Evolutionary conservation across 176 grass and related monocot species (phyloP).

Genomic region (Carex littledalei): DNA sequence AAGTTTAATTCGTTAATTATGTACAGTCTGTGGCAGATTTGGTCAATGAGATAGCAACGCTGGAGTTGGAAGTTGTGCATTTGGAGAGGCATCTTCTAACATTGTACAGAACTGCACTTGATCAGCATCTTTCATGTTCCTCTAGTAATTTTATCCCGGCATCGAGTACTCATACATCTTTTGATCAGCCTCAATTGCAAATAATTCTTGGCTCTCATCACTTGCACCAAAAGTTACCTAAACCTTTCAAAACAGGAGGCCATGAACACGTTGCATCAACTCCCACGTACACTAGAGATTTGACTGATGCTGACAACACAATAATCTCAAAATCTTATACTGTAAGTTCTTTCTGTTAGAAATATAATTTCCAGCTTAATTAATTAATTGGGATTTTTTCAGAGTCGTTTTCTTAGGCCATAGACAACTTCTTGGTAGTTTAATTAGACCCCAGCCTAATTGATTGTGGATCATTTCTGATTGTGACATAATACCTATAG

Average conservation of each 20-base stretch:
- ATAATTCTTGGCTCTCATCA: conserved; percentile 24
- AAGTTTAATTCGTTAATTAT: background rate
- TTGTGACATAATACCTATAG: background rate
- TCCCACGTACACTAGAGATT: conserved; percentile 41
- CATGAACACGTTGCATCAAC: conserved; percentile 33
- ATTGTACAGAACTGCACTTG: conserved; percentile 70
- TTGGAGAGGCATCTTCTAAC: conserved; percentile 77
- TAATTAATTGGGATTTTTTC: background rate
- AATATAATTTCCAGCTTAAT: background rate
- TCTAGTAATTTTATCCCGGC: conserved; percentile 34
- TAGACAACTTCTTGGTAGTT: background rate
- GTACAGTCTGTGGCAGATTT: conserved; percentile 54
- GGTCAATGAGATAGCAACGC: conserved; percentile 63
- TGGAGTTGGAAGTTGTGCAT: conserved; percentile 74
- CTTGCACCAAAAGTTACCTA: conserved; percentile 22
- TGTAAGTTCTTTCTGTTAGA: conserved; percentile 21
- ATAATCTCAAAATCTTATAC: conserved; percentile 40
- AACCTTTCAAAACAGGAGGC: conserved; percentile 15
- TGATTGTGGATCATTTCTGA: background rate
- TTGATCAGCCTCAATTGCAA: conserved; percentile 14
- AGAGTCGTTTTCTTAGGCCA: background rate
- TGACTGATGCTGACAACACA: conserved; percentile 33
- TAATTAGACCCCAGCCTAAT: background rate
- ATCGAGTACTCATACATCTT: conserved; percentile 9
- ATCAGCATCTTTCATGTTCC: conserved; percentile 43